Percentiles rank a stretch among this genome's conserved stretches.
Conservation (phyloP, 2,329 filamentous ascomycete species). For the Apiospora kogelbergensis region DNA sequence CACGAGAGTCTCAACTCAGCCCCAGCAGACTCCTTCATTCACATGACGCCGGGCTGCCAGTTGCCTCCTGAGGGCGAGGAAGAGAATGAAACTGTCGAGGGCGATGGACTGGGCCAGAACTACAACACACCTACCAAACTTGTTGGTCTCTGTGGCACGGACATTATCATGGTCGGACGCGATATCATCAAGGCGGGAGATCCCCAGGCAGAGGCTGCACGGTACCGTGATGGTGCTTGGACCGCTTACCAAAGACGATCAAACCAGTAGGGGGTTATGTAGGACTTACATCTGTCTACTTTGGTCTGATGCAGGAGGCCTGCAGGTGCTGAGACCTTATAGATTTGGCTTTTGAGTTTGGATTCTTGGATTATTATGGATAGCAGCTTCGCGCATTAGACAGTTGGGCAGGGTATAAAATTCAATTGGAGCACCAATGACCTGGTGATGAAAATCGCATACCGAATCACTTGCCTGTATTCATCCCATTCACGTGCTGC, state of each 20-base stretch:
- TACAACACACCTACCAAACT: slow-evolving; percentile 80
- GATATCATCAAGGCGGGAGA: slow-evolving; percentile 76
- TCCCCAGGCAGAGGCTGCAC: slow-evolving; percentile 67
- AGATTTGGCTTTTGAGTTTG: slow-evolving; percentile 9
- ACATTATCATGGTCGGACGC: slow-evolving; percentile 81
- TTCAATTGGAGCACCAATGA: background rate
- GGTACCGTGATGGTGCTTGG: slow-evolving; percentile 76
- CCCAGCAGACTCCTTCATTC: slow-evolving; percentile 71
- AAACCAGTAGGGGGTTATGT: slow-evolving; percentile 24
- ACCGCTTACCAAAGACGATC: slow-evolving; percentile 62
- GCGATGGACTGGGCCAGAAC: slow-evolving; percentile 79
- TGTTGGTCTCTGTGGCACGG: slow-evolving; percentile 67
- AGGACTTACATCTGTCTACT: slow-evolving; percentile 10
- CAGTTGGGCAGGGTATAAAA: background rate
- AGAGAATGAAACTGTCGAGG: slow-evolving; percentile 48
- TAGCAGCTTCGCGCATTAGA: background rate
- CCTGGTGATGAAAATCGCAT: too few relatives aligned
- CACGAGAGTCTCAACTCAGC: slow-evolving; percentile 66
- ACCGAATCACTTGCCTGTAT: too few relatives aligned
- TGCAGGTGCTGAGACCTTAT: background rate
- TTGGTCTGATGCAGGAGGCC: background rate
- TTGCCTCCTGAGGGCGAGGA: slow-evolving; percentile 63
- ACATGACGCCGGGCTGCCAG: slow-evolving; percentile 84
- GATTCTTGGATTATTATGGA: slow-evolving; percentile 16
- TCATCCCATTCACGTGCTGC: too few relatives aligned